Conservation (phyloP, 169 alveolate species). For the Amoebophrya sp. region DNA sequence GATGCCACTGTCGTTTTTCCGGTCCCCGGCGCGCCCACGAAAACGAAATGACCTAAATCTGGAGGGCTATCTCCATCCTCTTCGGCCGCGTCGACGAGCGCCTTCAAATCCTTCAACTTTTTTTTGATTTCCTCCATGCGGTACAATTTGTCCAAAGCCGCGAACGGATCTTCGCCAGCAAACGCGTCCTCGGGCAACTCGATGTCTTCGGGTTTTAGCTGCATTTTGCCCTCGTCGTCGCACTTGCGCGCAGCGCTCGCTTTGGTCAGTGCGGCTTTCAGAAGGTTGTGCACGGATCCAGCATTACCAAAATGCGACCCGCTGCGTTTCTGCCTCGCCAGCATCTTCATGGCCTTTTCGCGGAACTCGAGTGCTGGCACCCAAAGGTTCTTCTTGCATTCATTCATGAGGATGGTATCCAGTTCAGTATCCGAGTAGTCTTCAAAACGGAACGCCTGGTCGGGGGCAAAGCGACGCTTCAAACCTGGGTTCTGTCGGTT, state of each 20-base stretch:
- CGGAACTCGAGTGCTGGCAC: constrained; percentile 7
- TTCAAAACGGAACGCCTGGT: constrained; percentile 21
- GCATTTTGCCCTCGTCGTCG: no score
- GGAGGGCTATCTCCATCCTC: no score
- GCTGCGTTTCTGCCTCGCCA: constrained; percentile 18
- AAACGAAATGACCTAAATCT: no score
- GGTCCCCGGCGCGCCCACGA: no score
- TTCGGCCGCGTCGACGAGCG: no score
- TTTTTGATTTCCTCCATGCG: no score
- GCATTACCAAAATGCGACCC: constrained; percentile 27
- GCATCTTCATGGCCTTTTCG: constrained; percentile 15
- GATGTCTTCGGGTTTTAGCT: no score
- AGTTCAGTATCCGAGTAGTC: constrained; percentile 24
- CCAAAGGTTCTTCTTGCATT: not conserved
- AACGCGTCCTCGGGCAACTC: no score
- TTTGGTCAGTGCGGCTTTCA: constrained; percentile 13
- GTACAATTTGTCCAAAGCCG: constrained; percentile 16
- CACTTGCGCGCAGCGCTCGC: not conserved
- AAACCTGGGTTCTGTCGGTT: constrained; percentile 20
- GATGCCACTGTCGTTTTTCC: no score
- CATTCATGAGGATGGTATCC: not conserved
- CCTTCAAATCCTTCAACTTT: no score
- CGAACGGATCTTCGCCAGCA: constrained; percentile 15
- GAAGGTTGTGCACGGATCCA: constrained; percentile 20
- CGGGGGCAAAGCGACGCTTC: constrained; percentile 17